Evolutionary conservation across 148 eudicot species (phyloP).

Genomic region (Tetragonia tetragonoides): DNA sequence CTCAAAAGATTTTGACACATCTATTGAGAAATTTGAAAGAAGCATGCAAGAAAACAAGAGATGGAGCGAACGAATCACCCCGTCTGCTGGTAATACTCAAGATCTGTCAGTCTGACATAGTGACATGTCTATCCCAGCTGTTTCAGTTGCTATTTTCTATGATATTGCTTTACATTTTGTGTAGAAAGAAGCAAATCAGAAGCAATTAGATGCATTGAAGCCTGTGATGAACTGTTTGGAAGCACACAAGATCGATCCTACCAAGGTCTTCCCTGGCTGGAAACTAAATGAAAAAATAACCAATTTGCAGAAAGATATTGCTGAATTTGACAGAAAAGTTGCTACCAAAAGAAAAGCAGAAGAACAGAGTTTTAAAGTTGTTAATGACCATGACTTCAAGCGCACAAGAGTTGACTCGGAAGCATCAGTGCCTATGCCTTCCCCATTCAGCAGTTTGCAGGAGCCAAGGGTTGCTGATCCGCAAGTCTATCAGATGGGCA

Average conservation of each 20-base stretch:
- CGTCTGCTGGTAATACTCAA: not conserved
- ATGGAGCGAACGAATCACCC: not conserved
- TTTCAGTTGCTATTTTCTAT: too few species aligned
- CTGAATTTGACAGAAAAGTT: not conserved
- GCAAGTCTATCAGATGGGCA: not conserved
- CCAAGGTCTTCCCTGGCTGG: not conserved
- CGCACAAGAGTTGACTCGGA: not conserved
- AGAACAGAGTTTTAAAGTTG: not conserved
- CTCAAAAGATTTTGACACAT: not conserved
- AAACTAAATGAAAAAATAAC: not conserved
- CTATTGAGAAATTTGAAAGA: not conserved
- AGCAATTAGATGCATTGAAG: not conserved
- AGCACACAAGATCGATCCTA: not conserved
- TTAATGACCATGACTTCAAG: not conserved
- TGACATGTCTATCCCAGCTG: not conserved
- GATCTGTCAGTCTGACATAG: not conserved
- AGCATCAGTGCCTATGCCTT: not conserved
- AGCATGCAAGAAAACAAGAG: not conserved
- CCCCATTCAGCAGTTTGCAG: constrained; percentile 30
- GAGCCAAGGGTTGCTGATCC: constrained; percentile 29
- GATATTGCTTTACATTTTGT: not conserved
- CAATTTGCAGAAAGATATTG: not conserved
- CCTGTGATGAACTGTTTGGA: not conserved
- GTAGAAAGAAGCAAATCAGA: constrained; percentile 5
- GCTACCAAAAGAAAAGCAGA: not conserved